Evolutionary conservation across 129 eudicot species (phyloP).

Genomic region (sunflower (Helianthus annuus)): DNA sequence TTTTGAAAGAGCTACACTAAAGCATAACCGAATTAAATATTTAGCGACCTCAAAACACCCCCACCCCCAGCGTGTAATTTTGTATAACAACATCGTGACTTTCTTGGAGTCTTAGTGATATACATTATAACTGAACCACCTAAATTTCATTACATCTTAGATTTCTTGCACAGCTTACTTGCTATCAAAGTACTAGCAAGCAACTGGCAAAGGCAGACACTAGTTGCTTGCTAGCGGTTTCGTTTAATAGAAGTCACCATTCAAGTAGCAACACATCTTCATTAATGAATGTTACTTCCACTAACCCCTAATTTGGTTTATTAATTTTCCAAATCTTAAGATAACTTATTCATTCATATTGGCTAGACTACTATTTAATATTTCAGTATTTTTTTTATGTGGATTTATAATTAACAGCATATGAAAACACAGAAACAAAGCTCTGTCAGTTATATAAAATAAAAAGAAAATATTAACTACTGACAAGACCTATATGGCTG

Average conservation of each 20-base stretch:
- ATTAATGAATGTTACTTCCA: slow-evolving; percentile 12
- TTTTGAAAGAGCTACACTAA: slow-evolving; percentile 11
- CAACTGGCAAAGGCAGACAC: too few species aligned
- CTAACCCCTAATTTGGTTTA: slow-evolving; percentile 7
- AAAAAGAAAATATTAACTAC: background rate
- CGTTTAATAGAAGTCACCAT: too few species aligned
- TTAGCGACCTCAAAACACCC: background rate
- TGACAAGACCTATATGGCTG: background rate
- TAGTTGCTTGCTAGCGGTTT: too few species aligned
- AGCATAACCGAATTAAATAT: background rate
- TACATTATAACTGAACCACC: background rate
- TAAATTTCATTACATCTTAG: slow-evolving; percentile 12
- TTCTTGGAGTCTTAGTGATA: slow-evolving; percentile 16
- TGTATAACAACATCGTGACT: background rate
- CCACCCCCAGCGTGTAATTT: background rate
- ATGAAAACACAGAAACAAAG: slow-evolving; percentile 5
- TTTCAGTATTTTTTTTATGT: background rate
- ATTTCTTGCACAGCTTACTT: slow-evolving; percentile 11
- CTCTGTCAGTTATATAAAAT: slow-evolving; percentile 3
- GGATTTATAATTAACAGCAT: background rate
- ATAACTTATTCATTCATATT: background rate
- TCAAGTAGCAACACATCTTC: slow-evolving; percentile 5
- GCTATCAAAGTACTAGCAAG: slow-evolving; percentile 13
- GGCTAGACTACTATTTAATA: background rate
- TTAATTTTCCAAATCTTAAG: slow-evolving; percentile 2